These are phyloP conservation scores for Solanum appendiculatum DNA, from an alignment of 257 asterid species.

Conservation along the genomic window DNA sequence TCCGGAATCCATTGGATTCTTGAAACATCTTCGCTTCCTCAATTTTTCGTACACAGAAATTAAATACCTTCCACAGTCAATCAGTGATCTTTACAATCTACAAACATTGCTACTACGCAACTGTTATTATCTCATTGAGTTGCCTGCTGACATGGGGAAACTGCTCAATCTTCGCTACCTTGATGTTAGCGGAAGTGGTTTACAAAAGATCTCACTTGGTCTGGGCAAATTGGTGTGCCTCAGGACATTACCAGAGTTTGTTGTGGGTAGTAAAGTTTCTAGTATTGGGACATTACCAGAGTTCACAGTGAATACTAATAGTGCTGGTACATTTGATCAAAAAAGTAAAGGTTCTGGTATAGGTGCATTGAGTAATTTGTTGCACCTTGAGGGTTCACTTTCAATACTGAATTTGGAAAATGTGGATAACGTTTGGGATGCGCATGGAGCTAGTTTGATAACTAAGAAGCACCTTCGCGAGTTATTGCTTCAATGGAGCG, in stretches of 20 bases:
- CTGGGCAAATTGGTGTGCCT: slow-evolving; percentile 27
- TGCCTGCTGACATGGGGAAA: slow-evolving; percentile 32
- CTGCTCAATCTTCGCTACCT: slow-evolving; percentile 29
- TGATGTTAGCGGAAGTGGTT: slow-evolving; percentile 29
- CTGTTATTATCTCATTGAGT: slow-evolving; percentile 24
- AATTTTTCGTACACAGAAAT: slow-evolving; percentile 30
- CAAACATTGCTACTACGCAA: slow-evolving; percentile 22
- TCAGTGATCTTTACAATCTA: slow-evolving; percentile 20
- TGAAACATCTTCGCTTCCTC: slow-evolving; percentile 32
- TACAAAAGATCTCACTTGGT: slow-evolving; percentile 24
- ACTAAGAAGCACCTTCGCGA: slow-evolving; percentile 9
- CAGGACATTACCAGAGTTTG: slow-evolving; percentile 19
- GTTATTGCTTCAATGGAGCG: slow-evolving; percentile 28
- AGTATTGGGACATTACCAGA: not conserved
- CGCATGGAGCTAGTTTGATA: slow-evolving; percentile 29
- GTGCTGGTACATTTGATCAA: not conserved
- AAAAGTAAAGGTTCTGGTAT: slow-evolving; percentile 2
- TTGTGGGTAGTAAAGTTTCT: slow-evolving; percentile 15
- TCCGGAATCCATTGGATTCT: slow-evolving; percentile 30
- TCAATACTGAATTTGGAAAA: slow-evolving; percentile 26
- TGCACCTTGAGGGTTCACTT: slow-evolving; percentile 32
- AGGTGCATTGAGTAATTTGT: slow-evolving; percentile 27
- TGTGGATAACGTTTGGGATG: slow-evolving; percentile 32
- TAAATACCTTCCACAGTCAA: slow-evolving; percentile 28
- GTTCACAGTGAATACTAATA: not conserved